These are phyloP conservation scores for Inga oerstediana DNA, from an alignment of 306 rosid genomes.

Conservation along the genomic window DNA sequence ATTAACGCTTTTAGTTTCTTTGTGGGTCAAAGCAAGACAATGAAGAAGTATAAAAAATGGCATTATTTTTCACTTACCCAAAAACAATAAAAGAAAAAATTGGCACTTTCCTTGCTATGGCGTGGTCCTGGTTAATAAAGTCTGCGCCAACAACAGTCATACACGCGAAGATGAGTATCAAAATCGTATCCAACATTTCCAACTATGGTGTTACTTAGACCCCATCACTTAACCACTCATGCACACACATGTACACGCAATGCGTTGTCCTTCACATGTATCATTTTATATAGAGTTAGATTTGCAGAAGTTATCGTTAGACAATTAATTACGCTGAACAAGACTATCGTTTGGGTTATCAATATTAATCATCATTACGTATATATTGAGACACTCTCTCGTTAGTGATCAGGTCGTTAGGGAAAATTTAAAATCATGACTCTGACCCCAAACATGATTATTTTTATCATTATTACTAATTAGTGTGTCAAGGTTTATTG, in stretches of 20 bases:
- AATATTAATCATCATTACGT: constrained; percentile 20
- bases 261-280: constrained; percentile 3
- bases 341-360: not conserved
- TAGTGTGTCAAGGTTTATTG: not conserved
- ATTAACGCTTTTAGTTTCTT: not conserved
- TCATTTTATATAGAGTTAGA: not conserved
- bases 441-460: not conserved
- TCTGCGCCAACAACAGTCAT: not conserved
- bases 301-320: not conserved
- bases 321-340: not conserved
- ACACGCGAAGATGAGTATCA: not conserved
- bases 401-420: constrained; percentile 21
- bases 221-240: not conserved
- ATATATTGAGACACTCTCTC: not conserved
- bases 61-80: not conserved
- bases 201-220: not conserved
- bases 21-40: not conserved
- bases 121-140: not conserved
- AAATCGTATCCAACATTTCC: constrained; percentile 1
- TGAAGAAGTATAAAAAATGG: not conserved
- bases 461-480: constrained; percentile 20
- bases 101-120: not conserved
- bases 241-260: not conserved
- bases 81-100: no score
- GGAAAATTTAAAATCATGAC: constrained; percentile 13